Percentiles rank a stretch among this genome's conserved stretches.
phyloP scores from a whole-genome alignment of 768 basidiomycete species.

The Megacollybia marginata region DNA sequence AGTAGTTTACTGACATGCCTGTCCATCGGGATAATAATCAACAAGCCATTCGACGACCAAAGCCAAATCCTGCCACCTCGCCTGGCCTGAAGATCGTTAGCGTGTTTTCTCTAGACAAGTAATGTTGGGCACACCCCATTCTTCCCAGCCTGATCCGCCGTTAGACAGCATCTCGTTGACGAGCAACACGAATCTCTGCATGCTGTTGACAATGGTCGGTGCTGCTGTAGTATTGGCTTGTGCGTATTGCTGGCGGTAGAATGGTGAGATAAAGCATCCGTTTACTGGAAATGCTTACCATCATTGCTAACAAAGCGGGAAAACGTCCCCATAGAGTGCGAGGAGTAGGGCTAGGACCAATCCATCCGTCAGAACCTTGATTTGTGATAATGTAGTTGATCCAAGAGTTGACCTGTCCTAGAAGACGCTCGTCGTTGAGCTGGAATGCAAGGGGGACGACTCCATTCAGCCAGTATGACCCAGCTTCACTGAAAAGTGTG shows the following conservation, averaged over 20 bases:
- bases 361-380: slow-evolving; percentile 32
- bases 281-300: slow-evolving; percentile 17
- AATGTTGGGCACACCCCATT: too few species aligned
- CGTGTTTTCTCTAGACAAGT: too few species aligned
- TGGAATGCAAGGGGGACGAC: slow-evolving; percentile 36
- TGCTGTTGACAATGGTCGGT: slow-evolving; percentile 26
- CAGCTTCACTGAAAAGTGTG: too few species aligned
- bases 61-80: too few species aligned
- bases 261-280: not conserved
- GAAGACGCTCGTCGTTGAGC: slow-evolving; percentile 26
- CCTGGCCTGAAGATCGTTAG: too few species aligned
- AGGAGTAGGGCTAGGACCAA: slow-evolving; percentile 31
- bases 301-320: slow-evolving; percentile 28
- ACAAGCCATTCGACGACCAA: too few species aligned
- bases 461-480: slow-evolving; percentile 15
- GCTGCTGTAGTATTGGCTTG: slow-evolving; percentile 31
- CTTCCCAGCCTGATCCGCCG: not conserved
- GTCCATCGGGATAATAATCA: too few species aligned
- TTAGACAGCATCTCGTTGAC: slow-evolving; percentile 27
- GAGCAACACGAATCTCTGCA: slow-evolving; percentile 28
- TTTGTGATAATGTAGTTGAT: slow-evolving; percentile 31
- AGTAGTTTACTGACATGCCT: too few species aligned
- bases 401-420: slow-evolving; percentile 30
- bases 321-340: slow-evolving; percentile 34
- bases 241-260: slow-evolving; percentile 32